Evolutionary conservation across 805 yeast species (phyloP), one percentile per base, ranked within the genome.

Genomic region (Maudiozyma bulderi): DNA sequence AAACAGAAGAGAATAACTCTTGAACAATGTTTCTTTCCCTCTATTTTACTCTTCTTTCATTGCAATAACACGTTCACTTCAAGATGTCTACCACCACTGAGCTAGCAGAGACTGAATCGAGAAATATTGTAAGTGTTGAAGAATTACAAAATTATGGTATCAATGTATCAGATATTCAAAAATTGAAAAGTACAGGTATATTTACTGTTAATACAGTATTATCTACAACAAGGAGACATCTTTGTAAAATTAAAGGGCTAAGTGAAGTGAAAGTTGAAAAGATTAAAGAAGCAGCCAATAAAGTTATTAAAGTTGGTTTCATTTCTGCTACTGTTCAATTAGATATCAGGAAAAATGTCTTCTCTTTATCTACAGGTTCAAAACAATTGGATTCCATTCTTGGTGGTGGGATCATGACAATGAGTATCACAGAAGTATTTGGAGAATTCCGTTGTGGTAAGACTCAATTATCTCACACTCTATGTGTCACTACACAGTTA

Each of bases 371-470:
- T 1, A 84, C 90, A 0, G 91, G 91, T 0, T 77, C 85, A 9
- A 82, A 78, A 58, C 81, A 81, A 48, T 71, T 84, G 45, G 88
- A 84, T 59, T 73, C 80, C 5, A 71, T 82, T 28, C 67, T 84
- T 10, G 89, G 89, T 10, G 91, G 89, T 8, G 90, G 91, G 0
- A 70, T 84, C 40, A 82, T 80, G 69, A 81, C 90, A 0, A 86
- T 86, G 72, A 77, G 86, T 33, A 80, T 84, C 47, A 82, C 89
- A 0, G 91, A 84, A 61, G 87, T 82, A 0, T 84, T 82, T 67
- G 91, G 91, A 1, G 91, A 84, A 57, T 84, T 81, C 56, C 71
- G 91, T 60, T 84, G 90, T 49, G 91, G 91, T 40, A 84, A 84
- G 59, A 83, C 90, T n/a, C 91, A 84, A 62, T 66, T 84, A 61